phyloP scores from a whole-genome alignment of 495 filamentous ascomycete species.

The Podospora conica region DNA sequence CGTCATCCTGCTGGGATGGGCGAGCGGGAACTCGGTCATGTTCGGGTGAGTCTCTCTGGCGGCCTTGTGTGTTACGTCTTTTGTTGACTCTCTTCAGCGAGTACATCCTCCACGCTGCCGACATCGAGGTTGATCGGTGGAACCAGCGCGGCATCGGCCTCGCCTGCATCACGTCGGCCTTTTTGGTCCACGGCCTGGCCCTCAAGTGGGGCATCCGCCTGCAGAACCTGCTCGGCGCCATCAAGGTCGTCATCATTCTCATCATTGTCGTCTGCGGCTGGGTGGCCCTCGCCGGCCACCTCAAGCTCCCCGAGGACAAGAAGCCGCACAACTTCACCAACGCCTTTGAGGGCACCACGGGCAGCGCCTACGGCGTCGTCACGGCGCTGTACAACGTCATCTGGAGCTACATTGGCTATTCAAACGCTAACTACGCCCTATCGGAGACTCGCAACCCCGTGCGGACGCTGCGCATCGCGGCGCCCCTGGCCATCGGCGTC shows the following conservation, averaged over 20 bases:
- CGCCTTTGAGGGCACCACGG: constrained; percentile 55
- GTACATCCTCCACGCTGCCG: constrained; percentile 61
- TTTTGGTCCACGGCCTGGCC: constrained; percentile 53
- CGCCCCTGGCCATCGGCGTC: constrained; percentile 52
- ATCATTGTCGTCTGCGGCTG: constrained; percentile 63
- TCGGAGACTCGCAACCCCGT: constrained; percentile 58
- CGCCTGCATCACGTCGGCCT: constrained; percentile 58
- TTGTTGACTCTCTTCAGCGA: constrained; percentile 34
- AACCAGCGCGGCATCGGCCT: constrained; percentile 60
- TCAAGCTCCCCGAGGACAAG: constrained; percentile 40
- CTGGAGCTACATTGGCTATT: constrained; percentile 61
- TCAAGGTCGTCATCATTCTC: constrained; percentile 62
- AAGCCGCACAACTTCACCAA: constrained; percentile 60
- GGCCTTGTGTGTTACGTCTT: background rate
- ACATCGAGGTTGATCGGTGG: constrained; percentile 56
- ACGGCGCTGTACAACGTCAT: constrained; percentile 62
- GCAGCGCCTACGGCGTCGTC: constrained; percentile 53
- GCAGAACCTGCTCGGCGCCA: constrained; percentile 57
- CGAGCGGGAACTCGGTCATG: constrained; percentile 56
- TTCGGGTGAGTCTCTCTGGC: constrained; percentile 34
- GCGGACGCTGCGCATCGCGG: constrained; percentile 58
- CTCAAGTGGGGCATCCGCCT: constrained; percentile 65
- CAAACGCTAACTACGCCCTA: constrained; percentile 56
- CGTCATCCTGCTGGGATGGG: constrained; percentile 51
- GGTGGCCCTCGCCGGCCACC: constrained; percentile 52